Conservation (phyloP, 805 yeast species). For the Jamesozyma lodderae region DNA sequence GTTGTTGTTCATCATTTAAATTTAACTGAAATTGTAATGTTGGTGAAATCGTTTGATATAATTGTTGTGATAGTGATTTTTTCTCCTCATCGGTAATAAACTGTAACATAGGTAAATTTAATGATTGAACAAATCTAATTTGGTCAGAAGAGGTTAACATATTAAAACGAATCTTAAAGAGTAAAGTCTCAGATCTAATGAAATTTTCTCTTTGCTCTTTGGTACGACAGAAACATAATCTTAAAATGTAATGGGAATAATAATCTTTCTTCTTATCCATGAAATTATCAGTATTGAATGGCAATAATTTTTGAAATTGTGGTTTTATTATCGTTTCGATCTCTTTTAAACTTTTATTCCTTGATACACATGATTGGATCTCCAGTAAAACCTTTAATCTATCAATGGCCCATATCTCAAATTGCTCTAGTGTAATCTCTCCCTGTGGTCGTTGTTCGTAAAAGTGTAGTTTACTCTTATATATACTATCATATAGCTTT, state of each 20-base stretch:
- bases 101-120: conserved; percentile 61
- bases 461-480: conserved; percentile 59
- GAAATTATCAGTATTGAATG: conserved; percentile 37
- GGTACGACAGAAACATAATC: conserved; percentile 82
- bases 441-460: conserved; percentile 70
- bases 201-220: conserved; percentile 78
- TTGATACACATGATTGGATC: conserved; percentile 63
- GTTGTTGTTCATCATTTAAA: conserved; percentile 37
- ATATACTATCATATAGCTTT: conserved; percentile 32
- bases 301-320: conserved; percentile 52
- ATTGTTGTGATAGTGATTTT: conserved; percentile 35
- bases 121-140: conserved; percentile 52
- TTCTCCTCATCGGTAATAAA: conserved; percentile 59
- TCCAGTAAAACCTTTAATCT: conserved; percentile 75
- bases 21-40: conserved; percentile 29
- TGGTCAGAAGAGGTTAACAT: conserved; percentile 59
- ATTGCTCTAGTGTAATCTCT: conserved; percentile 85
- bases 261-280: conserved; percentile 80
- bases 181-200: conserved; percentile 59
- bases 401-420: conserved; percentile 94
- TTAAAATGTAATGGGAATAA: conserved; percentile 79
- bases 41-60: conserved; percentile 47
- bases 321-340: conserved; percentile 59
- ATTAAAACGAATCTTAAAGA: conserved; percentile 68
- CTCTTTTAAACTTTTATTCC: conserved; percentile 57